Evolutionary conservation across 78 protist species (phyloP), one percentile per base, ranked within the genome.

Genomic region (Protostelium mycophagum): DNA sequence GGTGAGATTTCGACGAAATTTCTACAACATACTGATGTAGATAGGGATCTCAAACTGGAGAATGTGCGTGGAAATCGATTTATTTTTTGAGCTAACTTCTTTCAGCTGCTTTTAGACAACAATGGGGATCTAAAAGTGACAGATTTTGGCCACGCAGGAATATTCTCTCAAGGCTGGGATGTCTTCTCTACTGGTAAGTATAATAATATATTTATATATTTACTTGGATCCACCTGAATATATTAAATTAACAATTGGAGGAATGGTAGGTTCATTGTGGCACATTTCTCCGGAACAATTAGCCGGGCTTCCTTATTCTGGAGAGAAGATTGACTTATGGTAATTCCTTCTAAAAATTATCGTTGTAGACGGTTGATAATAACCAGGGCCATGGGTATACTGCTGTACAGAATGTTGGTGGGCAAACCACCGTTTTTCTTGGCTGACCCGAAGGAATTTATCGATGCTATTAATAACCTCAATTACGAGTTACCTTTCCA

Each of bases 371-470:
- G n/a, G n/a, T n/a, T n/a, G n/a, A n/a, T n/a, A n/a, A n/a, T n/a
- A n/a, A n/a, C n/a, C n/a, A n/a, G 99, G 99, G 1, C 93, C 28
- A 63, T 97, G 25, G 99, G 99, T 31, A 93, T 95, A 0, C 88
- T 97, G 28, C 73, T 93, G 91, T 97, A 91, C 87, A 97, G 96
- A 34, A 96, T 97, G 94, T 34, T 95, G n/a, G 35, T 86, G 0
- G 96, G 98, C 0, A 63, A 90, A 1, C 95, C 97, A 63, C 96
- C 96, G 28, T 91, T 91, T 16, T 51, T 51, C 73, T 51, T 51
- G 5, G 73, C 73, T 25, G 73, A 51, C 16, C 73, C 73, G 5
- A 51, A 51, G 31, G 73, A 51, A 16, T 51, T 51, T 51, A 16
- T 51, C 73, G 73, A 51, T 51, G 73, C 73, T 16, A 51, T 51